Base-by-base conservation (phyloP, 495 filamentous ascomycete species). In the Thermothielavioides terrestris region DNA sequence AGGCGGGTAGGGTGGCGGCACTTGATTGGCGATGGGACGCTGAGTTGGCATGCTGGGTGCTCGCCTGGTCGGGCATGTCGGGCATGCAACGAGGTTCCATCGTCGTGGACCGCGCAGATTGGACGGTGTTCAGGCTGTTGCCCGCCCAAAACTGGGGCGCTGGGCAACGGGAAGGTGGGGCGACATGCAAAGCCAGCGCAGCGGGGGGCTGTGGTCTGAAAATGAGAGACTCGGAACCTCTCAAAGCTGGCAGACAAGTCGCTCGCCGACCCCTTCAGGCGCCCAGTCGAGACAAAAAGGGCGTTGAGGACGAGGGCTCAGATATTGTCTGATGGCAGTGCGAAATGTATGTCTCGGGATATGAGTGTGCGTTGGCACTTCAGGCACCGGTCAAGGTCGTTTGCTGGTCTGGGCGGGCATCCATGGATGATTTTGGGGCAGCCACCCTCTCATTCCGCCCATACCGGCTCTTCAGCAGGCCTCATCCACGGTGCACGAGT, bases 111-210 rank as follows among this genome's bases (percentile, higher is more conserved):
- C 26, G 38, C 53, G 44, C 40, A 53, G 54, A 65, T 65, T 65
- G 62, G 62, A 52, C 49, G 31, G 35, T 20, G 9, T 41, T 28
- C 27, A 30, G 42, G 44, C 36, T 40, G 39, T 47, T 40, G 45
- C 54, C 49, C 55, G 49, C 43, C 47, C 35, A 59, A 62, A 54
- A 62, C 42, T 52, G 52, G 57, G 36, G 25, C 58, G 36, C 21
- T 30, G 45, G 23, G 25, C 42, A 31, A 32, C 27, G 49, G 46
- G 57, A 51, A 52, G 55, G 56, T 48, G 58, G 63, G 56, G 53
- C 55, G 42, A 55, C 42, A 60, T 67, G 64, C 62, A 65, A 59
- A 58, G 64, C 57, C 64, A 67, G 52, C 64, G 53, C 64, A 66
- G 55, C 50, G 42, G 59, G n/a, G n/a, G 36, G 42, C 35, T 52